A percentile compares a stretch with the other conserved stretches of the same genome.
phyloP scores from a whole-genome alignment of 805 yeast species.

The Grigorovia transvaalensis region DNA sequence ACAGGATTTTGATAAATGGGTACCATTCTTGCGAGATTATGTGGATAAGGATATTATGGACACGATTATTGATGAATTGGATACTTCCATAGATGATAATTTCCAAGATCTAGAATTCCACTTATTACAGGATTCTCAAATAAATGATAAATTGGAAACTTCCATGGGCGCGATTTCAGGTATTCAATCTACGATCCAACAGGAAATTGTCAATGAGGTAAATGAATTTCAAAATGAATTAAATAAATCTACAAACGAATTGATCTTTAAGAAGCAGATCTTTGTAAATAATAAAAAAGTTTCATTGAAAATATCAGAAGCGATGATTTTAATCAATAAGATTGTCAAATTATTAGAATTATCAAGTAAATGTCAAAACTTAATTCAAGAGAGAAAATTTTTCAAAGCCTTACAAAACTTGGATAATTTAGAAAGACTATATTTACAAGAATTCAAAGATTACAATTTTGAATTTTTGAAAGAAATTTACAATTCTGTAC shows the following conservation, averaged over 20 bases:
- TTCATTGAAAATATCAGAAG: conserved; percentile 57
- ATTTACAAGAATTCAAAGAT: conserved; percentile 57
- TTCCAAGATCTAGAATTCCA: conserved; percentile 26
- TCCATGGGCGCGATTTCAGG: conserved; percentile 55
- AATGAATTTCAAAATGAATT: conserved; percentile 46
- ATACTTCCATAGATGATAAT: conserved; percentile 26
- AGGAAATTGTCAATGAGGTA: conserved; percentile 43
- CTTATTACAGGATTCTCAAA: conserved; percentile 26
- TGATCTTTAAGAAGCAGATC: conserved; percentile 51
- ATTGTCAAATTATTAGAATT: conserved; percentile 77
- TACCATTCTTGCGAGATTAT: conserved; percentile 23
- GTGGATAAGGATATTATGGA: conserved; percentile 20
- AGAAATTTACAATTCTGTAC: conserved; percentile 65
- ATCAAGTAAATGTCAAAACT: conserved; percentile 75
- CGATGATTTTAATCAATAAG: conserved; percentile 54
- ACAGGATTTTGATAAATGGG: conserved; percentile 26
- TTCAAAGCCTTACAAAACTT: conserved; percentile 79
- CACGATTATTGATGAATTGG: conserved; percentile 20
- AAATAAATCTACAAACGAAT: conserved; percentile 52
- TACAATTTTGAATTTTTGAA: conserved; percentile 57
- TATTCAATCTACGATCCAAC: conserved; percentile 48
- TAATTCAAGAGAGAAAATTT: conserved; percentile 63
- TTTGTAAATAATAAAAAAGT: conserved; percentile 54
- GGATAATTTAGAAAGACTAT: conserved; percentile 61
- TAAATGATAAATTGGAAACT: conserved; percentile 25